Conservation (phyloP, 129 eudicot species). For the Flaveria trinervia region DNA sequence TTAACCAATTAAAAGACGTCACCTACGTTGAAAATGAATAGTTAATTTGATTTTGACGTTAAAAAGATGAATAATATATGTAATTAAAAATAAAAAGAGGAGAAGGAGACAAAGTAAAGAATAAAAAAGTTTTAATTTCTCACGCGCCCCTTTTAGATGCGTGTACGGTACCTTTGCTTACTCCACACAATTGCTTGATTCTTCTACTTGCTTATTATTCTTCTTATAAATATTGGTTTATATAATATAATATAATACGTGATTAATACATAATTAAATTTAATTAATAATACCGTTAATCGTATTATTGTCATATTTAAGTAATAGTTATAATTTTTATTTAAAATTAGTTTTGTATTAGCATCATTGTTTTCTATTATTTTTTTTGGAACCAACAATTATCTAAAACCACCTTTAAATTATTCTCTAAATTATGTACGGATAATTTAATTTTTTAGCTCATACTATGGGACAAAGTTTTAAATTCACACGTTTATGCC, state of each 20-base stretch:
- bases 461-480: no score
- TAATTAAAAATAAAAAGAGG: not conserved
- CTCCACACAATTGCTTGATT: constrained; percentile 31
- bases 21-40: not conserved
- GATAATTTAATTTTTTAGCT: no score
- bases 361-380: no score
- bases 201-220: constrained; percentile 34
- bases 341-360: no score
- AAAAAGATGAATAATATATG: not conserved
- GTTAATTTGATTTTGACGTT: constrained; percentile 11
- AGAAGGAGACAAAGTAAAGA: constrained; percentile 36
- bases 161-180: constrained; percentile 49
- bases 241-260: not conserved
- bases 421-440: no score
- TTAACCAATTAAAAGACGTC: no score
- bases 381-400: no score
- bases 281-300: not conserved
- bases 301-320: no score
- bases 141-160: constrained; percentile 42
- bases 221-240: not conserved
- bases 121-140: constrained; percentile 18
- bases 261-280: not conserved
- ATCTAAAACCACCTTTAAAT: no score
- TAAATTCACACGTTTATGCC: no score
- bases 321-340: no score